Evolutionary conservation across 768 basidiomycete species (phyloP).

Genomic region (Lactarius quietus): DNA sequence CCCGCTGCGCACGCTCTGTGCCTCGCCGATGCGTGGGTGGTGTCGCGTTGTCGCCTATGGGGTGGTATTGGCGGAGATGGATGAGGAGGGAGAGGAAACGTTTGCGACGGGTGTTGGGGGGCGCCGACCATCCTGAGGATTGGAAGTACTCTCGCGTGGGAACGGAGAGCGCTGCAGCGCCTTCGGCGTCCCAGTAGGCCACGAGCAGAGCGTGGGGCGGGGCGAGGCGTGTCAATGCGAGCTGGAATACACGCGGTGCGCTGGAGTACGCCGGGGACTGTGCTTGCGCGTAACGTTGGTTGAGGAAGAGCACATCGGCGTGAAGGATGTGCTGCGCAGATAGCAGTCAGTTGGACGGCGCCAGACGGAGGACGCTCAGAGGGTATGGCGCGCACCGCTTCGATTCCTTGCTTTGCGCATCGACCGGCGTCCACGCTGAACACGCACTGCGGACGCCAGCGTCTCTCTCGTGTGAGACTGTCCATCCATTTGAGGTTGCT

Average conservation of each 20-base stretch:
- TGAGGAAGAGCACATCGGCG: slow-evolving; percentile 79
- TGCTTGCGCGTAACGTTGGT: slow-evolving; percentile 64
- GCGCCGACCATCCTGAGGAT: slow-evolving; percentile 75
- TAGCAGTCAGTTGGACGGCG: no score
- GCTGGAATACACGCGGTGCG: slow-evolving; percentile 71
- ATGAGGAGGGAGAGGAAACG: slow-evolving; percentile 28
- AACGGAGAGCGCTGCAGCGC: slow-evolving; percentile 74
- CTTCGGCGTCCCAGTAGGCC: no score
- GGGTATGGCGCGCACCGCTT: no score
- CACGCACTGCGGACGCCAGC: slow-evolving; percentile 79
- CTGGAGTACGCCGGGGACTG: slow-evolving; percentile 55
- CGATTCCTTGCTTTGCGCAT: slow-evolving; percentile 73
- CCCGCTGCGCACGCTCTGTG: no score
- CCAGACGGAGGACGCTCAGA: no score
- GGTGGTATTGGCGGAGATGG: slow-evolving; percentile 6
- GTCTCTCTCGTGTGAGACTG: slow-evolving; percentile 75
- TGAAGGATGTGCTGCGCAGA: no score
- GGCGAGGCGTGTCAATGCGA: slow-evolving; percentile 64
- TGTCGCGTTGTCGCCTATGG: neutral
- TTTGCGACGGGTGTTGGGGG: slow-evolving; percentile 34
- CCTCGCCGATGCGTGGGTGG: no score
- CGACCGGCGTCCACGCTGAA: slow-evolving; percentile 79
- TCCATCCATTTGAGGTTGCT: slow-evolving; percentile 77
- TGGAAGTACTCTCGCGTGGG: slow-evolving; percentile 87
- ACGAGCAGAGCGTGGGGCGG: no score